Base-by-base conservation (phyloP, 768 basidiomycete species). In the Clavaria fumosa region DNA sequence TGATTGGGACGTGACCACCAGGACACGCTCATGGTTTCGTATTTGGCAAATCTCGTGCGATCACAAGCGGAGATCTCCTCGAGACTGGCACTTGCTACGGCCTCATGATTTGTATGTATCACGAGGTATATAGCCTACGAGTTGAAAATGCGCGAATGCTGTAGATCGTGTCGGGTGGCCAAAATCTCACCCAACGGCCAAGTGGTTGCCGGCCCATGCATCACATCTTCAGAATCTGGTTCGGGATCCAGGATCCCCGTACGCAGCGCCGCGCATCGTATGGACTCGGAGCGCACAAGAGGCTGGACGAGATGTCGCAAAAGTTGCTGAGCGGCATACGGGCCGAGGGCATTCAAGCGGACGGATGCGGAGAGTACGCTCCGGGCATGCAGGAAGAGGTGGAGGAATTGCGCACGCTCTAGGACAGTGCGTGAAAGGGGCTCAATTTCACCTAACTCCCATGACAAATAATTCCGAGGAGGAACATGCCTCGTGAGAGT, bases 141-240 rank as follows among this genome's bases (percentile, higher is more conserved):
- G 58, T 99, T 99, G 67, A 99, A 99, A 45, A 97, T 88, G 42
- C 91, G 70, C 31, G 88, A 91, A 59, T 97, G 93, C 56, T 90
- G 85, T 50, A 89, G 59, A 59, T 96, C 93, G 56, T 99, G 95
- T 41, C 95, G 66, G 27, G 75, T 71, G 23, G 81, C 76, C 20
- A 97, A 65, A 27, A 97, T 80, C 59, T 99, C 95, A 12, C 90
- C 91, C 14, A 99, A 56, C 1, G 93, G 95, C 93, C 93, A 97
- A 11, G 86, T 96, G 48, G 77, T 89, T 24, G 80, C 78, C 3
- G 91, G 89, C 0, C 75, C 79, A 23, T 61, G 47, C 7, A 61
- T 50, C 9, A 48, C 50, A 22, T 64, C 60, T 42, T 70, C 63
- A 43, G 66, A 67, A 5, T 36, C 42, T 5, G 41, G 50, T 18